Conservation (phyloP, 441 rosid species). For the Populus tomentosa region DNA sequence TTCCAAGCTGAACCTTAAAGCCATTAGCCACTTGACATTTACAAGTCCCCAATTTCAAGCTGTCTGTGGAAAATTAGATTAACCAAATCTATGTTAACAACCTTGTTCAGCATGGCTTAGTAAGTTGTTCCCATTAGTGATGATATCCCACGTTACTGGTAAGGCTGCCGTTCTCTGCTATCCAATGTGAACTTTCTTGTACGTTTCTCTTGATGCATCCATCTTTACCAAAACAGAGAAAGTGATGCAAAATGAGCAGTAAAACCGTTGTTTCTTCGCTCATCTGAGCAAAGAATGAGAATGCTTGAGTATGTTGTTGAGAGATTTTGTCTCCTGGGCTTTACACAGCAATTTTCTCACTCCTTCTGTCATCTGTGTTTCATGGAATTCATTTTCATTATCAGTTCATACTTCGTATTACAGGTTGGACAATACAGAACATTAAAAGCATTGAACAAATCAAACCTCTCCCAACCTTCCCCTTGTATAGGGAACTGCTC, state of each 20-base stretch:
- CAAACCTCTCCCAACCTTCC: conserved; percentile 57
- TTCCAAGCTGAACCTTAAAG: background rate
- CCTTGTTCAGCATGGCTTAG: background rate
- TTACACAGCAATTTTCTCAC: conserved; percentile 57
- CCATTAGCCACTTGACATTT: background rate
- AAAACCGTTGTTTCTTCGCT: background rate
- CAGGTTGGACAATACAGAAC: background rate
- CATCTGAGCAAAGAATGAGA: conserved; percentile 68
- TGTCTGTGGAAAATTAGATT: background rate
- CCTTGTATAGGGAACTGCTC: conserved; percentile 67
- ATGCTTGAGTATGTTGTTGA: conserved; percentile 56
- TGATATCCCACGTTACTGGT: too few relatives aligned
- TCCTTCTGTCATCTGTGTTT: conserved; percentile 55
- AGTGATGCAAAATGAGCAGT: background rate
- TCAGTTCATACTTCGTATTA: background rate
- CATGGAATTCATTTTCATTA: background rate
- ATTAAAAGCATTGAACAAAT: background rate
- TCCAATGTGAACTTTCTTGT: too few relatives aligned
- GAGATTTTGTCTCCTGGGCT: conserved; percentile 60
- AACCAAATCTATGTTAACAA: background rate
- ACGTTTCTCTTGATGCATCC: background rate
- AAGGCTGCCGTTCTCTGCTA: too few relatives aligned
- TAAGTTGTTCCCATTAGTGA: too few relatives aligned
- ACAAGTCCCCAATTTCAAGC: background rate
- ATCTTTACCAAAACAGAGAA: background rate